Conservation (phyloP, 345 rosid genomes). For the Citrus australasica region DNA sequence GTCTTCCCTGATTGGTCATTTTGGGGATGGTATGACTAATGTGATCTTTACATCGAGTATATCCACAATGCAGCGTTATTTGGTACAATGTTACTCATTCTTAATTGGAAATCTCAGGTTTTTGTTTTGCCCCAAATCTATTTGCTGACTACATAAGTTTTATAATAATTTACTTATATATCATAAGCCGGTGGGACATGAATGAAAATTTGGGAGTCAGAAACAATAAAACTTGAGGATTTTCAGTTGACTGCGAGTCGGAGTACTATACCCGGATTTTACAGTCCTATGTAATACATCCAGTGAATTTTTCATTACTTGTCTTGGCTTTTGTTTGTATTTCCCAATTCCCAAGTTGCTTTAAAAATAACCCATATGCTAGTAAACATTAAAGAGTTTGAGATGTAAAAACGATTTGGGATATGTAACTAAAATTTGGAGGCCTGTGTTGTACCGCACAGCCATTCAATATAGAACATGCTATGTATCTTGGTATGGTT, state of each 20-base stretch:
- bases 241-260: too few relatives aligned
- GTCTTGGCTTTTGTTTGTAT: background rate
- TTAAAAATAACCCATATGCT: background rate
- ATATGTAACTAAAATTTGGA: background rate
- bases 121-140: too few relatives aligned
- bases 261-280: too few relatives aligned
- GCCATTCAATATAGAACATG: too few relatives aligned
- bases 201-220: too few relatives aligned
- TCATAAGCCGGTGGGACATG: too few relatives aligned
- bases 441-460: background rate
- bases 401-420: background rate
- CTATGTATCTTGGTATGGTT: too few relatives aligned
- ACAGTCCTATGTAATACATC: too few relatives aligned
- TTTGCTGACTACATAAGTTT: too few relatives aligned
- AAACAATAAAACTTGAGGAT: too few relatives aligned
- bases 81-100: background rate
- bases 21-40: slow-evolving; percentile 77
- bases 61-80: background rate
- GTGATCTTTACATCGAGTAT: background rate
- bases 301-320: background rate
- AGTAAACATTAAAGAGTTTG: background rate
- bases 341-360: background rate
- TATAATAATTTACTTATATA: too few relatives aligned
- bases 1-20: slow-evolving; percentile 93
- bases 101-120: background rate